phyloP scores from a whole-genome alignment of 805 yeast species.

The Myxozyma vanderwaltii region DNA sequence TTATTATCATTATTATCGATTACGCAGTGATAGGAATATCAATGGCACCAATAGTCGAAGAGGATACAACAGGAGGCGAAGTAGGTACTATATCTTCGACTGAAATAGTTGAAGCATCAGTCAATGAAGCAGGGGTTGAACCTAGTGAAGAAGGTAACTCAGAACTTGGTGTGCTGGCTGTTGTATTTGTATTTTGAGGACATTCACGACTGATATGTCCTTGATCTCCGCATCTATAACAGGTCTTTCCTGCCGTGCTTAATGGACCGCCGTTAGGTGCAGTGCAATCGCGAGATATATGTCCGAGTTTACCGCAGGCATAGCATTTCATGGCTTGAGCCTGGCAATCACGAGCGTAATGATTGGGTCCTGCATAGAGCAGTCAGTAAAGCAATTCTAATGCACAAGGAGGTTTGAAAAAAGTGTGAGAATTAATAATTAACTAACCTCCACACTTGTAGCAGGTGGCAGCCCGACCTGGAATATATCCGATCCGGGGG shows the following conservation, averaged over 20 bases:
- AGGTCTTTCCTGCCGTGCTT: constrained; percentile 51
- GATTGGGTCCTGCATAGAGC: constrained; percentile 57
- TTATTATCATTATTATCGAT: neutral
- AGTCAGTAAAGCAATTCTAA: neutral
- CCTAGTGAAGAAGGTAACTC: constrained; percentile 18
- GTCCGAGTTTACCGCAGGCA: constrained; percentile 87
- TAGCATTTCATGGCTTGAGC: constrained; percentile 73
- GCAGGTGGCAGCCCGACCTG: constrained; percentile 54
- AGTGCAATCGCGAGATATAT: constrained; percentile 49
- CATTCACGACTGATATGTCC: constrained; percentile 62
- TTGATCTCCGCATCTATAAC: constrained; percentile 68
- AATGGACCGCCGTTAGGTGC: constrained; percentile 37
- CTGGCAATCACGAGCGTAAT: constrained; percentile 88
- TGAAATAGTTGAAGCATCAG: constrained; percentile 31
- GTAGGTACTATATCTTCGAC: constrained; percentile 22
- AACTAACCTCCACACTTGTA: constrained; percentile 69
- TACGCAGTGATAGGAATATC: constrained; percentile 8
- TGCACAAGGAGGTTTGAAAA: neutral
- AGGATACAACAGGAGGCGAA: constrained; percentile 28
- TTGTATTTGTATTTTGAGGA: constrained; percentile 24
- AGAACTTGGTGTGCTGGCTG: constrained; percentile 22
- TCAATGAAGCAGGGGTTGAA: constrained; percentile 25
- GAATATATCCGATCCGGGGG: constrained; percentile 19
- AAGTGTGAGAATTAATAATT: neutral
- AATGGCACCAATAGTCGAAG: constrained; percentile 13